Percentiles rank a stretch among this genome's conserved stretches.
Conservation (phyloP, 2,329 filamentous ascomycete genomes). For the Hypoxylon sp. region DNA sequence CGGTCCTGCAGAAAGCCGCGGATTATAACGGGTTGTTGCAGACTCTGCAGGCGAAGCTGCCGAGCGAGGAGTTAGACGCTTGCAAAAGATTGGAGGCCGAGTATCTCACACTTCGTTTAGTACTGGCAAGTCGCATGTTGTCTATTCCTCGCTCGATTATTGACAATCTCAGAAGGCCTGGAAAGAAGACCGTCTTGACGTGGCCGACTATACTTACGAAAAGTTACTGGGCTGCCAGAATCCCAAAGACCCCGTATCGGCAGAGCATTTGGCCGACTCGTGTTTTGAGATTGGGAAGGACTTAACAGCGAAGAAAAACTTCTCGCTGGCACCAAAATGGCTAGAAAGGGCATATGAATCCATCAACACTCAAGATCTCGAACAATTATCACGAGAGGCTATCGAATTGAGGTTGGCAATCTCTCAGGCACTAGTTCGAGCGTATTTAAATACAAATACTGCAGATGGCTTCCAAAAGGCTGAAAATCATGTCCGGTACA, state of each 20-base stretch:
- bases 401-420: slow-evolving; percentile 76
- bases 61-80: slow-evolving; percentile 53
- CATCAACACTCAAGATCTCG: slow-evolving; percentile 68
- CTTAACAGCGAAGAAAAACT: slow-evolving; percentile 67
- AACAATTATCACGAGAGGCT: slow-evolving; percentile 70
- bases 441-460: slow-evolving; percentile 64
- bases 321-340: slow-evolving; percentile 76
- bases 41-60: slow-evolving; percentile 49
- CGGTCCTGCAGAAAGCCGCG: slow-evolving; percentile 75
- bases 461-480: slow-evolving; percentile 66
- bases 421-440: slow-evolving; percentile 73
- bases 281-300: slow-evolving; percentile 80
- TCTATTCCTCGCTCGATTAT: slow-evolving; percentile 32
- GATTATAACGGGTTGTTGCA: slow-evolving; percentile 65
- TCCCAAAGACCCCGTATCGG: slow-evolving; percentile 62
- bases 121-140: slow-evolving; percentile 68
- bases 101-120: slow-evolving; percentile 76
- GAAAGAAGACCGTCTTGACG: slow-evolving; percentile 79
- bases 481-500: slow-evolving; percentile 68
- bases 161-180: slow-evolving; percentile 70
- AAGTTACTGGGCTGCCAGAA: slow-evolving; percentile 65
- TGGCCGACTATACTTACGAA: slow-evolving; percentile 83
- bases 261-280: slow-evolving; percentile 76
- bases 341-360: slow-evolving; percentile 75
- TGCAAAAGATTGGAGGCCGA: slow-evolving; percentile 66